Percentiles rank a stretch among this genome's conserved stretches.
phyloP scores from a whole-genome alignment of 2,329 filamentous ascomycete genomes.

The Penicillium rolfsii region DNA sequence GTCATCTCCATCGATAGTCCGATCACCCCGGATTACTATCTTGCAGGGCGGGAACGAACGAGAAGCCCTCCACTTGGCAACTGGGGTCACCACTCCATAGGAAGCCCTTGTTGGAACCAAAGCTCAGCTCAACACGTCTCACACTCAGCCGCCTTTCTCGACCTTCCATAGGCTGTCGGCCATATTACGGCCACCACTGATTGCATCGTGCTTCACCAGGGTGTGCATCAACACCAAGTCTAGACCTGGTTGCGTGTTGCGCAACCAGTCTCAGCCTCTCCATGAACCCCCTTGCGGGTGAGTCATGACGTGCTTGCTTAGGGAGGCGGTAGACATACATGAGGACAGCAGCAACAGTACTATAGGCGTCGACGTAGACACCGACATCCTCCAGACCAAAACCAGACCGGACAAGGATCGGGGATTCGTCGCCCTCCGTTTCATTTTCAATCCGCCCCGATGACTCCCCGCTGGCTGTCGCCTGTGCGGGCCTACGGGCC shows the following conservation, averaged over 20 bases:
- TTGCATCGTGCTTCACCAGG: neutral
- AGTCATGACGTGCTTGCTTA: constrained; percentile 24
- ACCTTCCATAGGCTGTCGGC: neutral
- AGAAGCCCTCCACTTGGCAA: neutral
- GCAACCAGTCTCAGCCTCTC: neutral
- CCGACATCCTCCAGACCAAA: neutral
- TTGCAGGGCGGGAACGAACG: neutral
- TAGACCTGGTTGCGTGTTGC: neutral
- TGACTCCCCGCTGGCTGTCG: neutral
- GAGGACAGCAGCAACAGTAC: neutral
- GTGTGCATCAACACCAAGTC: neutral
- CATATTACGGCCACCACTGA: neutral
- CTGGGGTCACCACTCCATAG: too few species aligned
- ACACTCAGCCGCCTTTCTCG: neutral
- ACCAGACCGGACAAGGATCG: constrained; percentile 10
- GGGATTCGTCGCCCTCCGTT: constrained; percentile 11
- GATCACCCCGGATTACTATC: neutral
- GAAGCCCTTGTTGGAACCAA: neutral
- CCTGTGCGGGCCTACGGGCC: neutral
- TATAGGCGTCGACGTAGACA: neutral
- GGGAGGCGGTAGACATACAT: neutral
- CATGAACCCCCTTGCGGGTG: constrained; percentile 13
- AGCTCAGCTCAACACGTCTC: neutral
- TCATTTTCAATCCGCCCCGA: constrained; percentile 1
- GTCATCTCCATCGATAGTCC: constrained; percentile 1